These are phyloP conservation scores for Aspergillus brunneoviolaceus DNA, from an alignment of 2,329 filamentous ascomycete species.

Conservation along the genomic window DNA sequence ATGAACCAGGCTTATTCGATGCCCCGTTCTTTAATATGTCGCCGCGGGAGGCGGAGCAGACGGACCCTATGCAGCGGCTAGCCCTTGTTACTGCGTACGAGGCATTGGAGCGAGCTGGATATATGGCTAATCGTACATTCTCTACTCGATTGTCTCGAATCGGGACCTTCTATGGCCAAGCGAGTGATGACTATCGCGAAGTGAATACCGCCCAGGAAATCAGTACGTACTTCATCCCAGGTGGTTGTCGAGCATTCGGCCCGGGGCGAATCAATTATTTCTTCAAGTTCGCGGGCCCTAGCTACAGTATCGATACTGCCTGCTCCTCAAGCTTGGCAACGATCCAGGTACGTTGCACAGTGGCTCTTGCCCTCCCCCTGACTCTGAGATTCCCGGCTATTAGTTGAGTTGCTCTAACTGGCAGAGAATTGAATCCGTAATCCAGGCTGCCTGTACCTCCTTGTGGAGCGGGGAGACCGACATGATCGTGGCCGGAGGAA, in stretches of 20 bases:
- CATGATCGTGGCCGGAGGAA: constrained; percentile 74
- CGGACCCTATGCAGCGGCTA: constrained; percentile 75
- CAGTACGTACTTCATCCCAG: constrained; percentile 65
- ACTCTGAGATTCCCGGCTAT: constrained; percentile 65
- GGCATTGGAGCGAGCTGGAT: constrained; percentile 75
- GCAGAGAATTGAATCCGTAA: too few relatives aligned
- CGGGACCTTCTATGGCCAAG: constrained; percentile 71
- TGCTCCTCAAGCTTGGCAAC: constrained; percentile 64
- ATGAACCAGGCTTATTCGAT: constrained; percentile 41
- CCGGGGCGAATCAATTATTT: constrained; percentile 70
- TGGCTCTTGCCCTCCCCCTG: too few relatives aligned
- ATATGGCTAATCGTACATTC: constrained; percentile 66
- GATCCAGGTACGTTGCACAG: constrained; percentile 43
- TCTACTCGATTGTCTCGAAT: constrained; percentile 62
- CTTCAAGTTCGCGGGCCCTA: constrained; percentile 72
- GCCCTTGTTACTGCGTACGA: constrained; percentile 75
- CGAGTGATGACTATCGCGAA: constrained; percentile 63
- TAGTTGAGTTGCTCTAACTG: too few relatives aligned
- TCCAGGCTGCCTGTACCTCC: constrained; percentile 42
- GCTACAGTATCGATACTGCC: constrained; percentile 70
- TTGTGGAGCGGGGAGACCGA: constrained; percentile 68
- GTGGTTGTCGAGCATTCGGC: constrained; percentile 59
- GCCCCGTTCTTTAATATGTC: constrained; percentile 52
- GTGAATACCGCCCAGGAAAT: constrained; percentile 70
- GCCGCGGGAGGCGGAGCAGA: constrained; percentile 69